Evolutionary conservation across 2,329 filamentous ascomycete genomes (phyloP).

Genomic region (Fusarium euwallaceae): DNA sequence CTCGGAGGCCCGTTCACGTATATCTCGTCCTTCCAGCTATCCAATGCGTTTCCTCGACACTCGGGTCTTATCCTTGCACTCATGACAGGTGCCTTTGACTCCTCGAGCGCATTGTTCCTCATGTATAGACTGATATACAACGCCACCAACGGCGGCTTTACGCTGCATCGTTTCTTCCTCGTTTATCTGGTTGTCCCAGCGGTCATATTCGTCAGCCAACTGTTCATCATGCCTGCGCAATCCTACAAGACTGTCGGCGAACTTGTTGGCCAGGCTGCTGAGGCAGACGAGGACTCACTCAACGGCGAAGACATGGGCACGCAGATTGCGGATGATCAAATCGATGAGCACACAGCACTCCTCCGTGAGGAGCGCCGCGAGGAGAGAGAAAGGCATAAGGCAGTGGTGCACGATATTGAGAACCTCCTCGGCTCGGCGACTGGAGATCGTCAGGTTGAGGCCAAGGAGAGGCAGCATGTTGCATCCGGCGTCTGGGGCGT

Average conservation of each 20-base stretch:
- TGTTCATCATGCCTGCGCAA: slow-evolving; percentile 78
- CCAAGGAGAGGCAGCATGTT: slow-evolving; percentile 78
- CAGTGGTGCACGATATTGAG: slow-evolving; percentile 78
- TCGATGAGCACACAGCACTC: slow-evolving; percentile 69
- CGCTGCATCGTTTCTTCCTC: slow-evolving; percentile 77
- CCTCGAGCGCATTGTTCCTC: slow-evolving; percentile 83
- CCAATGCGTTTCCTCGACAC: slow-evolving; percentile 83
- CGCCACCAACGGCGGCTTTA: slow-evolving; percentile 66
- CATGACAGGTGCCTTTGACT: slow-evolving; percentile 86
- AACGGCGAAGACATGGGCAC: slow-evolving; percentile 44
- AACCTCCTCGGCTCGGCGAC: slow-evolving; percentile 75
- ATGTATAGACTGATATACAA: slow-evolving; percentile 80
- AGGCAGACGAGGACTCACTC: slow-evolving; percentile 52
- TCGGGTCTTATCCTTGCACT: slow-evolving; percentile 85
- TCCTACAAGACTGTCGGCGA: slow-evolving; percentile 91
- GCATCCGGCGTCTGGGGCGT: slow-evolving; percentile 88
- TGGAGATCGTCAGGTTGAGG: slow-evolving; percentile 72
- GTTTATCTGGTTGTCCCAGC: slow-evolving; percentile 78
- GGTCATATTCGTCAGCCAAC: slow-evolving; percentile 74
- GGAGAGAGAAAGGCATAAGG: slow-evolving; percentile 71
- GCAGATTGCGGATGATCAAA: slow-evolving; percentile 63
- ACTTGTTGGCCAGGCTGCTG: slow-evolving; percentile 79
- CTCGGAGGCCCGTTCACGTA: slow-evolving; percentile 86
- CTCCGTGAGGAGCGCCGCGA: slow-evolving; percentile 69
- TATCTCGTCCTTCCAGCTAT: slow-evolving; percentile 86